A percentile compares a stretch with the other conserved stretches of the same genome.
phyloP scores from a whole-genome alignment of 164 flowering plant genomes.

The Berberis vulgaris region DNA sequence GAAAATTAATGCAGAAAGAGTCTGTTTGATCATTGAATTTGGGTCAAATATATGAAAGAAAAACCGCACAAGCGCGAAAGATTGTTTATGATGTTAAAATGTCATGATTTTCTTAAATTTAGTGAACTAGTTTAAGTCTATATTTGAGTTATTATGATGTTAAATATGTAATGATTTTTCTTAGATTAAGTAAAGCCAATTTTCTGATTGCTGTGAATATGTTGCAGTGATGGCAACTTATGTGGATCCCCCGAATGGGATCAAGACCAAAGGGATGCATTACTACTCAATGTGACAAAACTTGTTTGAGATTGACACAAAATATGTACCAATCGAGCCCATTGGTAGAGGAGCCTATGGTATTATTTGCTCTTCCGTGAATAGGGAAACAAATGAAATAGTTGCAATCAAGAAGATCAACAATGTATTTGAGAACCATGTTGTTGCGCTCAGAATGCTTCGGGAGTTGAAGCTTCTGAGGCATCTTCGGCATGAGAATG shows the following conservation, averaged over 20 bases:
- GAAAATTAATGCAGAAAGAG: too few species aligned
- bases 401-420: conserved; percentile 84
- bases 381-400: conserved; percentile 72
- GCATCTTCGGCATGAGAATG: conserved; percentile 74
- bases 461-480: conserved; percentile 76
- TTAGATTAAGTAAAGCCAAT: too few species aligned
- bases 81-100: too few species aligned
- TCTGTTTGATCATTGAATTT: too few species aligned
- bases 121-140: too few species aligned
- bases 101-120: too few species aligned
- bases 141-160: too few species aligned
- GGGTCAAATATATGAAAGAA: too few species aligned
- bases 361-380: conserved; percentile 70
- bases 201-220: neutral
- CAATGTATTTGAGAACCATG: conserved; percentile 63
- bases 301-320: conserved; percentile 77
- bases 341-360: conserved; percentile 93
- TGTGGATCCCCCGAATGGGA: conserved; percentile 79
- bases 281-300: conserved; percentile 88
- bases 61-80: too few species aligned
- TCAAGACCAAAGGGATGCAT: conserved; percentile 52
- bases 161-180: neutral
- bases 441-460: conserved; percentile 75
- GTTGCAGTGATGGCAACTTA: conserved; percentile 47
- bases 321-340: conserved; percentile 77